Base-by-base conservation (phyloP, 2,329 filamentous ascomycete species). In the Exutisphaerella laricina region DNA sequence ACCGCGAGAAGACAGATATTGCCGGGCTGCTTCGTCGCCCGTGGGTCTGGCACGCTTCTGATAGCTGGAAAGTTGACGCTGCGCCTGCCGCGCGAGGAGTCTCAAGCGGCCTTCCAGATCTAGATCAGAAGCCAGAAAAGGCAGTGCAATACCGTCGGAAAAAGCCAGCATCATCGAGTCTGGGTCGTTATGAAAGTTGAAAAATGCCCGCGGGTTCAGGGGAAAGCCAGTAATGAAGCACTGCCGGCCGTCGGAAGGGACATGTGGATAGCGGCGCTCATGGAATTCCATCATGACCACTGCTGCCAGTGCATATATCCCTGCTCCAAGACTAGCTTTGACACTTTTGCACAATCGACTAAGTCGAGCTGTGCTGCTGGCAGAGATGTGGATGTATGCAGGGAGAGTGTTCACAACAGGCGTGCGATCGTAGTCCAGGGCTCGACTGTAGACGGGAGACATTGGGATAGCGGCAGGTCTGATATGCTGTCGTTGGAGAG, bases 111-210 rank as follows among this genome's bases (percentile, higher is more conserved):
- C 54, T 25, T 66, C 62, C 0, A 70, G 45, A 0, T 59, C 54
- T 0, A 71, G 53, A 3, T 46, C 29, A 0, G 61, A 60, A 2
- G 61, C 61, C 0, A 72, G 48, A 47, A 68, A 70, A 0, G 70
- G 69, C 46, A 73, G 61, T 1, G 66, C 53, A 33, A 73, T 66
- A 4, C 70, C 70, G 33, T 71, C 69, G 51, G 60, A 64, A 55
- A 73, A 73, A 4, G 68, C 65, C 3, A 73, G 58, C 69, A 72
- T 72, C 43, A 69, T 67, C 20, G 62, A 66, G 22, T 72, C 66
- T 1, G 68, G 58, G 1, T 61, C 56, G n/a, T 58, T 57, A 2
- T 59, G 56, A 39, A 60, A 59, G 29, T 59, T 55, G 42, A 72
- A 70, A 53, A 61, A 61, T 4, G 66, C 60, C 5, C 70, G 66